Evolutionary conservation across 2,329 filamentous ascomycete species (phyloP).

Genomic region (Trichophyton equinum): DNA sequence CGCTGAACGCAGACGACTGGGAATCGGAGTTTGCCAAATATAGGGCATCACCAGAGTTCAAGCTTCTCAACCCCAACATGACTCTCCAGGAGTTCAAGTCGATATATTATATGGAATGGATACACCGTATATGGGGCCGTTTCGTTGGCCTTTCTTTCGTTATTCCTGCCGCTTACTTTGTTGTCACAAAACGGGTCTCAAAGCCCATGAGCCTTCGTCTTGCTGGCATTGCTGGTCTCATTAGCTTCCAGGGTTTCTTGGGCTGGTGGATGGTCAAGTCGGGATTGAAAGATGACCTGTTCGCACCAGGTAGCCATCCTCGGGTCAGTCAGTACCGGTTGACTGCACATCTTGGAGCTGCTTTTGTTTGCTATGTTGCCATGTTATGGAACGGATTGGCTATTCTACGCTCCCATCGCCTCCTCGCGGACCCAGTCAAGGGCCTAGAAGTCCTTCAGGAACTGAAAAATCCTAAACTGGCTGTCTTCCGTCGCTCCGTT

Average conservation of each 20-base stretch:
- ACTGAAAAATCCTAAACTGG: conserved; percentile 56
- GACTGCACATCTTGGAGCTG: conserved; percentile 75
- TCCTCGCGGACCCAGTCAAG: conserved; percentile 54
- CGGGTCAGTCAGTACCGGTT: conserved; percentile 91
- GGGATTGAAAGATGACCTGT: conserved; percentile 88
- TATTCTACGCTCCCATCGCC: conserved; percentile 63
- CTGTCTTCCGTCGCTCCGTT: conserved; percentile 60
- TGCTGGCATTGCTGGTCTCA: conserved; percentile 70
- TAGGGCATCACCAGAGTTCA: conserved; percentile 81
- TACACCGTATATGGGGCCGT: conserved; percentile 85
- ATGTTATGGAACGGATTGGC: conserved; percentile 85
- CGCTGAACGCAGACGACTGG: conserved; percentile 69
- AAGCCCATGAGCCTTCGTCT: conserved; percentile 64
- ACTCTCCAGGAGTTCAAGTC: conserved; percentile 87
- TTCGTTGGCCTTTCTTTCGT: conserved; percentile 84
- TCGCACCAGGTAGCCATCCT: conserved; percentile 78
- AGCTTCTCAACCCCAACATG: conserved; percentile 87
- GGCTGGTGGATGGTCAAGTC: conserved; percentile 99
- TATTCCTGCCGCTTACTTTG: conserved; percentile 75
- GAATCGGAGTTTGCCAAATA: conserved; percentile 89
- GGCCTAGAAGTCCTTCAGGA: conserved; percentile 49
- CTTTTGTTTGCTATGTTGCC: conserved; percentile 83
- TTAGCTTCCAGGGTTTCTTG: conserved; percentile 88
- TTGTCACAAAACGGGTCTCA: conserved; percentile 66
- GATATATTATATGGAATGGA: conserved; percentile 99